Percentiles rank a stretch among this genome's conserved stretches.
These are phyloP conservation scores for Lactarius psammicola DNA, from an alignment of 768 basidiomycete species.

Conservation along the genomic window DNA sequence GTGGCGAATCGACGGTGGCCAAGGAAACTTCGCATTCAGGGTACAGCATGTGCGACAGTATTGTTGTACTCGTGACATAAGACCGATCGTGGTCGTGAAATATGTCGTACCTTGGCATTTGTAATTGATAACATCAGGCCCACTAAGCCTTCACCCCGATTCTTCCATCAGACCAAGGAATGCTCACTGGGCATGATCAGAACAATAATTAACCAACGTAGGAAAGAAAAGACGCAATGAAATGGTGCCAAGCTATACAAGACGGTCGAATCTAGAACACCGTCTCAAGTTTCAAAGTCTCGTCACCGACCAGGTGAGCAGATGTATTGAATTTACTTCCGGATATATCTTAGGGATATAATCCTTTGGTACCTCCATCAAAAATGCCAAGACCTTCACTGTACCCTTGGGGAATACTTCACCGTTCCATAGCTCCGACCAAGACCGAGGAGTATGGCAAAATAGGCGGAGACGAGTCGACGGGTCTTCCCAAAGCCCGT, in stretches of 20 bases:
- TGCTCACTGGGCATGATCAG: neutral
- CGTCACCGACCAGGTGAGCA: neutral
- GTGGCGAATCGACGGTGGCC: neutral
- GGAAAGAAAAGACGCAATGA: neutral
- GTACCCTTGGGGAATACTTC: conserved; percentile 38
- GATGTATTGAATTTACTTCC: neutral
- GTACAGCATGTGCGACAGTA: neutral
- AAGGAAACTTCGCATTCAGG: neutral
- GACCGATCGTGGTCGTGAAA: neutral
- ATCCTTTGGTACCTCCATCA: neutral
- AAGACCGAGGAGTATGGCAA: conserved; percentile 38
- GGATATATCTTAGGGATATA: neutral
- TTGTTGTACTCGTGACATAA: neutral
- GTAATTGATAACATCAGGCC: neutral
- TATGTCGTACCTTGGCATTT: neutral
- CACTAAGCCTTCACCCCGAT: neutral
- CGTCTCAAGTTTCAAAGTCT: conserved; percentile 3
- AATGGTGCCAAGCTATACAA: neutral
- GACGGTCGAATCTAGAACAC: neutral
- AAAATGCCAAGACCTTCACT: conserved; percentile 33
- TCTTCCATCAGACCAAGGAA: neutral
- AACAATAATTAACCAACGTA: neutral
- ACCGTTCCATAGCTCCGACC: conserved; percentile 42
- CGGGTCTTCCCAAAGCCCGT: conserved; percentile 30
- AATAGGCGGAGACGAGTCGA: conserved; percentile 30